A percentile compares a stretch with the other conserved stretches of the same genome.
These are phyloP conservation scores for Knoxia roxburghii DNA, from an alignment of 257 asterid species.

Conservation along the genomic window DNA sequence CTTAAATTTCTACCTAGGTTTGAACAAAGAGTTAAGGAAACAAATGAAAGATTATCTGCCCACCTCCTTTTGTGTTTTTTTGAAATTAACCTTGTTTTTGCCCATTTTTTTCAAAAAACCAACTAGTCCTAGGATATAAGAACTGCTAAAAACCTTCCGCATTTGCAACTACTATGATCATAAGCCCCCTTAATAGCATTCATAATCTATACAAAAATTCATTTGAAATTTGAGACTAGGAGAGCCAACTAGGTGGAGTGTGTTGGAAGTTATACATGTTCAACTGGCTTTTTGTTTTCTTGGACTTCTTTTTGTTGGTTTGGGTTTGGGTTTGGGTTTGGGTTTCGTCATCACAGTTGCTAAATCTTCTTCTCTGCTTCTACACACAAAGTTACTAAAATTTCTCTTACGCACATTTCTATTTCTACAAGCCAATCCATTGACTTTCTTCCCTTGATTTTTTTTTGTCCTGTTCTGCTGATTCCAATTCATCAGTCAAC, in stretches of 20 bases:
- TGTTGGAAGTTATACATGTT: background rate
- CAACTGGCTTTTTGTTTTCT: no score
- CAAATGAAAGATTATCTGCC: no score
- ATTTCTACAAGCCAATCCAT: background rate
- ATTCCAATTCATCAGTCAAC: conserved; percentile 2
- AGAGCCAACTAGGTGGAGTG: background rate
- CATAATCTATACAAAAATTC: background rate
- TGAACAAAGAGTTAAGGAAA: no score
- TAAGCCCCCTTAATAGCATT: background rate
- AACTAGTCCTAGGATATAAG: no score
- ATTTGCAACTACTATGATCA: background rate
- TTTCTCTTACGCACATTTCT: background rate
- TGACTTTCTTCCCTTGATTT: background rate
- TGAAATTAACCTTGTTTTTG: no score
- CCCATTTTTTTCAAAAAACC: no score
- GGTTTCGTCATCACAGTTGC: background rate
- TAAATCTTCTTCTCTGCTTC: conserved; percentile 4
- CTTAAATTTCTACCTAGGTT: no score
- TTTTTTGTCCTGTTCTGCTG: background rate
- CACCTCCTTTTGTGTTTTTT: no score
- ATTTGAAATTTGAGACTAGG: no score
- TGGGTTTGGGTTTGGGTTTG: no score
- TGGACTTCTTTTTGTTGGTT: no score
- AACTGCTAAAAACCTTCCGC: background rate
- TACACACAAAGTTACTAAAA: background rate